phyloP scores from a whole-genome alignment of 2,329 filamentous ascomycete species.

The Ascochyta koolunga region DNA sequence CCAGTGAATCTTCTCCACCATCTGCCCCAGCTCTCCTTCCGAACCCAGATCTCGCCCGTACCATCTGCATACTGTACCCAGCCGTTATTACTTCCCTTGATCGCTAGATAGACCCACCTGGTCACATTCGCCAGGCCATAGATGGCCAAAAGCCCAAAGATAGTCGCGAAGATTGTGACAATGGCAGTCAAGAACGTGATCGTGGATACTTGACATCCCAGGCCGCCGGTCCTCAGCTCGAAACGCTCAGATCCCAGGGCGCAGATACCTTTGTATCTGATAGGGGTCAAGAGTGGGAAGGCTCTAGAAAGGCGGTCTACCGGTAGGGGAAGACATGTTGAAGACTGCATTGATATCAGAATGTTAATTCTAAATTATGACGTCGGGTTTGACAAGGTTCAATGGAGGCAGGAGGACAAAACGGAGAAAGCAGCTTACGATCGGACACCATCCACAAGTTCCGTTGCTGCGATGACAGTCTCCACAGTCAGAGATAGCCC shows the following conservation, averaged over 20 bases:
- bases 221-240: conserved; percentile 52
- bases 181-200: conserved; percentile 53
- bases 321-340: conserved; percentile 52
- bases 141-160: conserved; percentile 47
- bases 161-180: conserved; percentile 51
- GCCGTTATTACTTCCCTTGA: conserved; percentile 32
- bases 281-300: conserved; percentile 49
- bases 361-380: background rate
- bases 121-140: conserved; percentile 33
- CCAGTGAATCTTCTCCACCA: conserved; percentile 38
- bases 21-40: conserved; percentile 35
- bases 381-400: background rate
- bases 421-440: conserved; percentile 35
- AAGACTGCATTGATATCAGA: conserved; percentile 35
- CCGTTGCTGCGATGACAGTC: conserved; percentile 45
- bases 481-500: conserved; percentile 45
- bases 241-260: conserved; percentile 51
- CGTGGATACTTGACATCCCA: conserved; percentile 56
- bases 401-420: background rate
- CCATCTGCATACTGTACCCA: conserved; percentile 39
- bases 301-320: conserved; percentile 44
- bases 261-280: conserved; percentile 44
- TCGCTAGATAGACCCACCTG: conserved; percentile 18
- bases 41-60: conserved; percentile 38
- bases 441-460: conserved; percentile 54